Evolutionary conservation across 495 filamentous ascomycete species (phyloP), one percentile per base, ranked within the genome.

Genomic region (Physcia stellaris): DNA sequence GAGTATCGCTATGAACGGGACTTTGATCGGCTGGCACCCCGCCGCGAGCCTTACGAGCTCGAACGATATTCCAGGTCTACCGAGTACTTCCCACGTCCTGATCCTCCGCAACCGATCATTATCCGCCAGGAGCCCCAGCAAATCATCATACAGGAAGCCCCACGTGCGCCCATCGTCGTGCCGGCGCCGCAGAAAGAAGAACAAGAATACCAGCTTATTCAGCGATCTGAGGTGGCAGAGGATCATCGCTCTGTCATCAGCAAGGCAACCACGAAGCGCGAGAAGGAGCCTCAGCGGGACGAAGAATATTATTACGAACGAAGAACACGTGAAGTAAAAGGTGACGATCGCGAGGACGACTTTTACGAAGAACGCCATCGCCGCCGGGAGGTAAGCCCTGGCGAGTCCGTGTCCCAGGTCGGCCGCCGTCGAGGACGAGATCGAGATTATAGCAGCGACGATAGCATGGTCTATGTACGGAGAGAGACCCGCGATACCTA

Each of bases 141-240:
- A 51, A 73, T 87, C 60, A 79, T 86, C 49, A 67, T 86, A 43
- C 71, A 80, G 53, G 77, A 86, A 64, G 68, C 71, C 4, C 75
- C 77, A n/a, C 76, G 72, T 33, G 63, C 74, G 32, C 76, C 76
- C 6, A 63, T 84, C 41, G 73, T 86, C 35, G 51, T 81, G 27
- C 70, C 68, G 27, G 50, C 52, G 24, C 65, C 37, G 9, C 45
- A 24, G 32, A 37, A 68, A 19, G 66, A 78, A 24, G 77, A 86
- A 43, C 71, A 77, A 32, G 67, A 71, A 4, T 80, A 75, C 48
- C 78, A 80, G 36, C 56, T 86, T 39, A 68, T 85, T 41, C 68
- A 79, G 32, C 76, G 77, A 34, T 68, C 77, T 17, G 75, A 79
- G 42, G 47, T 58, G 6, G 52, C 53, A 2, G 63, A 71, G 27